Conservation (phyloP, 179 eudicot genomes). For the Carnegiea gigantea region DNA sequence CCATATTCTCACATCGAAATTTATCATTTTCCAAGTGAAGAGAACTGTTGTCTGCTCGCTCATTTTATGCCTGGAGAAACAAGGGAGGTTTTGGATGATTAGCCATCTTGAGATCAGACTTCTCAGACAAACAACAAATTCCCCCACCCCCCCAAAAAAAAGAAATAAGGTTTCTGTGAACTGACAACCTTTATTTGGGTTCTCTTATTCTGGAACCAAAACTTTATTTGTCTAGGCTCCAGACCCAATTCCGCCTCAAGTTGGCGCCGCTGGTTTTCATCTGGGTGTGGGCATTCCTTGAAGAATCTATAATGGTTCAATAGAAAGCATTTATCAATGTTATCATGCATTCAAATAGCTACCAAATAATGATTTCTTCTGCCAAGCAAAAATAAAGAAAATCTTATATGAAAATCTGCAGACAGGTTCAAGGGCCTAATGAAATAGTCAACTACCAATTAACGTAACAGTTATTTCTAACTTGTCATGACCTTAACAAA, state of each 20-base stretch:
- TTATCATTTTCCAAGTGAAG: conserved; percentile 58
- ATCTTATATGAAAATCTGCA: not conserved
- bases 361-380: not conserved
- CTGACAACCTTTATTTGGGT: conserved; percentile 43
- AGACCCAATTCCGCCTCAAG: conserved; percentile 40
- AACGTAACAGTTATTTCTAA: conserved; percentile 2
- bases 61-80: conserved; percentile 50
- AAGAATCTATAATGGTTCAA: conserved; percentile 28
- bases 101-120: conserved; percentile 9
- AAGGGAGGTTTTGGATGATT: not conserved
- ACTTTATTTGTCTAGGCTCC: conserved; percentile 42
- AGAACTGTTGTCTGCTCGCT: conserved; percentile 52
- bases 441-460: not conserved
- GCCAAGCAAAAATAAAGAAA: not conserved
- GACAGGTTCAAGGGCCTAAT: not conserved
- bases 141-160: not conserved
- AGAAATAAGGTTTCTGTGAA: not conserved
- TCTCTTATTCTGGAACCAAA: conserved; percentile 60
- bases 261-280: conserved; percentile 33
- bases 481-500: not conserved
- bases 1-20: conserved; percentile 58
- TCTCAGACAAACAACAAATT: not conserved
- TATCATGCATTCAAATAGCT: conserved; percentile 31
- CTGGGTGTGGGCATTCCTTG: conserved; percentile 36
- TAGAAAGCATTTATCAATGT: conserved; percentile 20